Base-by-base conservation (phyloP, 805 yeast species). In the Sugiyamaella valdiviana region DNA sequence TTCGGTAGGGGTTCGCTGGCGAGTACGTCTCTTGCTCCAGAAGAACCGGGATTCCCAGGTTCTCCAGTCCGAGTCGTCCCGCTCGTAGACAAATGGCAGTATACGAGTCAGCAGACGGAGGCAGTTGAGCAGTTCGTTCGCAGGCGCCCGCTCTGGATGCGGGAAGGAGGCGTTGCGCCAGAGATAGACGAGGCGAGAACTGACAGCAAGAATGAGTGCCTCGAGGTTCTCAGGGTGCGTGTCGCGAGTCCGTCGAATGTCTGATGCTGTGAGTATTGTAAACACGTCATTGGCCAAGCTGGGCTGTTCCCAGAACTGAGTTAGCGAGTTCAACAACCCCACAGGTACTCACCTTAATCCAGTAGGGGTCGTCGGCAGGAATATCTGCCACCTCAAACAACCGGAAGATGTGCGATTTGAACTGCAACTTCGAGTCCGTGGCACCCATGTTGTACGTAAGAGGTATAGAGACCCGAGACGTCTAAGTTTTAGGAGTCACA, bases 61-160 rank as follows among this genome's bases (percentile, higher is more conserved):
- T 55, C 57, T 67, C 21, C 59, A 66, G 29, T 47, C 44, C 14
- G 17, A 29, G 7, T 45, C 32, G 42, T 54, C 69, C 9, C 68
- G 60, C 64, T 89, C 95, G 58, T 76, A 85, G 5, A 83, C 60
- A 42, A 78, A 74, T 0, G 96, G 96, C 17, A 85, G 53, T 2
- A 85, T 46, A 51, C 79, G 76, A 2, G 86, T 78, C 37, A 90
- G 63, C 3, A 84, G 63, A 35, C 96, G 73, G 5, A 83, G 57
- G 57, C 87, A 80, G 51, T 79, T 82, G 42, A 84, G 65, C 9
- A 81, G 58, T 52, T 77, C 67, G n/a, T 50, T 51, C 1, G 59
- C 47, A 14, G 69, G 64, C 44, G 66, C 55, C 19, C 46, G 26
- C 16, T 57, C 44, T 17, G 51, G 20, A 56, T 54, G 17, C 42